A percentile compares a stretch with the other conserved stretches of the same genome.
These are phyloP conservation scores for Pyrenula massariospora DNA, from an alignment of 495 filamentous ascomycete genomes.

Conservation along the genomic window DNA sequence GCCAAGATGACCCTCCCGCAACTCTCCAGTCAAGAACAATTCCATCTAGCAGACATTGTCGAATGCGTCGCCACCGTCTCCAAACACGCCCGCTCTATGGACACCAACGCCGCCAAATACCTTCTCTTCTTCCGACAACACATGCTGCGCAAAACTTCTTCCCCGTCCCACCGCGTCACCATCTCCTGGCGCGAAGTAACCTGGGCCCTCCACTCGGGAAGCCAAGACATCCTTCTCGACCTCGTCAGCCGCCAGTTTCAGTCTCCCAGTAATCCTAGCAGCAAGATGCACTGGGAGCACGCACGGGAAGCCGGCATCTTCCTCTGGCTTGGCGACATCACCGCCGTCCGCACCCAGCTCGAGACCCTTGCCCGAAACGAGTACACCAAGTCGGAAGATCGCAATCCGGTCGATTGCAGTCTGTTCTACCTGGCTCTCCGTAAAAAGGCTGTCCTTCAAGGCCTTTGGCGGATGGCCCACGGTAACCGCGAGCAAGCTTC, in stretches of 20 bases:
- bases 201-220: conserved; percentile 86
- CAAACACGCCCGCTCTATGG: conserved; percentile 81
- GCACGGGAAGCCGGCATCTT: conserved; percentile 84
- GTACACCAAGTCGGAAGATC: conserved; percentile 77
- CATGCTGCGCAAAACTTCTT: conserved; percentile 54
- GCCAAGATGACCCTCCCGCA: conserved; percentile 64
- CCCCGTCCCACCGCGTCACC: conserved; percentile 45
- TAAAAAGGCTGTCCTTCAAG: conserved; percentile 86
- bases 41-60: conserved; percentile 74
- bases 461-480: conserved; percentile 88
- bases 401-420: conserved; percentile 89
- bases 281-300: conserved; percentile 68
- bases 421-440: conserved; percentile 81
- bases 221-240: conserved; percentile 86
- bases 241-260: conserved; percentile 74
- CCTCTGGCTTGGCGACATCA: conserved; percentile 79
- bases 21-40: conserved; percentile 79
- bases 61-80: conserved; percentile 82
- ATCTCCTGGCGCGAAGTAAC: conserved; percentile 89
- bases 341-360: conserved; percentile 67
- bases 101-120: conserved; percentile 85
- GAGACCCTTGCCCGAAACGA: conserved; percentile 85
- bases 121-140: conserved; percentile 84
- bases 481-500: conserved; percentile 79
- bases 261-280: no score